These are phyloP conservation scores for Xylaria sp. DNA, from an alignment of 2,329 filamentous ascomycete species.

Conservation along the genomic window DNA sequence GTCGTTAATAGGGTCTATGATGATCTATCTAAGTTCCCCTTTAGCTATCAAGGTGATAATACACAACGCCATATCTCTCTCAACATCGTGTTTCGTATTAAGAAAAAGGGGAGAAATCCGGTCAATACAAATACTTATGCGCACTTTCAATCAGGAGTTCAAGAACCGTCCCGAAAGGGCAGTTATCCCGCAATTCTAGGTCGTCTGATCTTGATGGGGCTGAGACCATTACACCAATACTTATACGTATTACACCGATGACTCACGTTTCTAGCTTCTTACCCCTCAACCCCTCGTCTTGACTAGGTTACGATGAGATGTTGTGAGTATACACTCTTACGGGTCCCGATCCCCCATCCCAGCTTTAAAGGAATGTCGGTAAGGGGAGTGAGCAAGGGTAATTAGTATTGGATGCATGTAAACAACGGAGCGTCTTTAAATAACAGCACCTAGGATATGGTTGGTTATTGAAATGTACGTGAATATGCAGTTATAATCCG, in stretches of 20 bases:
- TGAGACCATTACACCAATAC: not conserved
- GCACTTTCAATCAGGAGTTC: not conserved
- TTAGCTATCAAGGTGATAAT: not conserved
- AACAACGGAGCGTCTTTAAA: not conserved
- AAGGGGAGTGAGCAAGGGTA: not conserved
- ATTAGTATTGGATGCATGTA: not conserved
- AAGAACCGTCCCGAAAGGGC: slow-evolving; percentile 5
- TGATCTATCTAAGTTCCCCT: too few relatives aligned
- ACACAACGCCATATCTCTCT: not conserved
- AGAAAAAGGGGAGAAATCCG: not conserved
- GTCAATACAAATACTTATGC: not conserved
- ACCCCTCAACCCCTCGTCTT: slow-evolving; percentile 1
- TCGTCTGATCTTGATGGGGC: slow-evolving; percentile 11
- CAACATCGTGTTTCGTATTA: slow-evolving; percentile 4
- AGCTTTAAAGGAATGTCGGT: not conserved
- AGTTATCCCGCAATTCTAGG: not conserved
- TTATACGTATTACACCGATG: slow-evolving; percentile 19
- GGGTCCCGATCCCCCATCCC: not conserved
- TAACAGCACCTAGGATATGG: not conserved
- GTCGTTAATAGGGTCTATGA: not conserved
- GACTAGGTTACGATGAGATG: not conserved
- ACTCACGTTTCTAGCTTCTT: slow-evolving; percentile 18
- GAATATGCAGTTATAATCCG: not conserved
- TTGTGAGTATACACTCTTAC: not conserved
- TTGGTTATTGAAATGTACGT: not conserved